phyloP scores from a whole-genome alignment of 2,329 filamentous ascomycete genomes.

The Botrytis hyacinthi region DNA sequence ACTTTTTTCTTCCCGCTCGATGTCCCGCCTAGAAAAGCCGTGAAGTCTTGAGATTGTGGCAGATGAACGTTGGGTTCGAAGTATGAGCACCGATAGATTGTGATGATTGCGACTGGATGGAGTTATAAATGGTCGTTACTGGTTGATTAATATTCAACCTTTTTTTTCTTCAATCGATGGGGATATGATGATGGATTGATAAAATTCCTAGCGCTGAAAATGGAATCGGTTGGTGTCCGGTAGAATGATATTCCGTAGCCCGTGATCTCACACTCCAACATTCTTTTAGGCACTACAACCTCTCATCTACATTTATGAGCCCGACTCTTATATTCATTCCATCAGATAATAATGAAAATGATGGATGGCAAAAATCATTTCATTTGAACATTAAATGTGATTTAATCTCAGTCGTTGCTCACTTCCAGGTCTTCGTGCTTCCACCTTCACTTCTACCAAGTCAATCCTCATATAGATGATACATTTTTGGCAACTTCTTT shows the following conservation, averaged over 20 bases:
- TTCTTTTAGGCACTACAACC: background rate
- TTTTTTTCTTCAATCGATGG: conserved; percentile 18
- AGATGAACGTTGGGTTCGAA: background rate
- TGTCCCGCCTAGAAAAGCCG: background rate
- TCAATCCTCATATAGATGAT: background rate
- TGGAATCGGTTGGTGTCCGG: background rate
- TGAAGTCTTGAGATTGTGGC: background rate
- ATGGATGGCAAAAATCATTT: background rate
- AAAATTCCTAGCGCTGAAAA: conserved; percentile 15
- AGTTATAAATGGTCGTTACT: background rate
- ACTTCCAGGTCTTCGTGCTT: background rate
- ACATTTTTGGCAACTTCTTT: background rate
- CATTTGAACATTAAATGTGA: background rate
- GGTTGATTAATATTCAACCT: background rate
- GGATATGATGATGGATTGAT: conserved; percentile 18
- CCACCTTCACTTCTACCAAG: background rate
- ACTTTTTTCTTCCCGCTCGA: background rate
- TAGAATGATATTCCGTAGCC: background rate
- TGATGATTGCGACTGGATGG: background rate
- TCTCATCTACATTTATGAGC: background rate
- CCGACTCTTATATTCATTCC: too few relatives aligned
- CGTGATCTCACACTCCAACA: background rate
- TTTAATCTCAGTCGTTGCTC: background rate
- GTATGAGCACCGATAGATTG: background rate
- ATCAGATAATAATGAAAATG: background rate